Base-by-base conservation (phyloP, 108 stramenopile species). In the Cyclostephanos tholiformis region DNA sequence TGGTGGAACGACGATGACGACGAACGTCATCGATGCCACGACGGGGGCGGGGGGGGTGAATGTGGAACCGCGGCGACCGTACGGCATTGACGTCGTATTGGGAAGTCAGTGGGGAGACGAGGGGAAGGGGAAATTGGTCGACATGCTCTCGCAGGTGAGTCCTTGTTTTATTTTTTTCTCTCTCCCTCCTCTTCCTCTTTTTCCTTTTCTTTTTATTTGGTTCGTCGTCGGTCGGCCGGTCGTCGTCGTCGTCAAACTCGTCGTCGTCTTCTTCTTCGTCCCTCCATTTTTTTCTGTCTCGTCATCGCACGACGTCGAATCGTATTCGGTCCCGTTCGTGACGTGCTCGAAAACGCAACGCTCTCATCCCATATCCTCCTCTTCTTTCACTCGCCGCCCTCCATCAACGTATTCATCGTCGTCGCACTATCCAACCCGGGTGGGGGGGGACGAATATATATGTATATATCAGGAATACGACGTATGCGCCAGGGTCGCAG, bases 51-150 rank as follows among this genome's bases (percentile, higher is more conserved):
- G 3, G 16, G 16, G 3, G 44, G 14, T 16, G 41, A 5, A 10
- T 1, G 41, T 8, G 41, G 8, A 41, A 12, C 9, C 36, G 41
- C 11, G 41, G 9, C 41, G 41, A 16, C 44, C 44, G 44, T 46
- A 55, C 25, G 91, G 91, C 26, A 93, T 96, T 69, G 95, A 96
- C 75, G 91, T 97, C 41, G 97, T 98, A 10, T 75, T 98, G 55
- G 98, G 98, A 17, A 89, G 88, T 44, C 98, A 98, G 66, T 99
- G 99, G 99, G 98, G 98, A 19, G 99, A 99, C 78, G 99, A 99
- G 82, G 99, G 99, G 51, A 99, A 99, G 85, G 99, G 99, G 68
- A 99, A 99, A 79, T 91, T 99, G n/a, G 97, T 96, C 10, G 97
- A 98, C 73, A 88, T 98, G 56, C 85, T 97, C 23, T 86, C 87